Percentiles rank a stretch among this genome's conserved stretches.
Evolutionary conservation across 768 basidiomycete genomes (phyloP).

Genomic region (Saitozyma sp.): DNA sequence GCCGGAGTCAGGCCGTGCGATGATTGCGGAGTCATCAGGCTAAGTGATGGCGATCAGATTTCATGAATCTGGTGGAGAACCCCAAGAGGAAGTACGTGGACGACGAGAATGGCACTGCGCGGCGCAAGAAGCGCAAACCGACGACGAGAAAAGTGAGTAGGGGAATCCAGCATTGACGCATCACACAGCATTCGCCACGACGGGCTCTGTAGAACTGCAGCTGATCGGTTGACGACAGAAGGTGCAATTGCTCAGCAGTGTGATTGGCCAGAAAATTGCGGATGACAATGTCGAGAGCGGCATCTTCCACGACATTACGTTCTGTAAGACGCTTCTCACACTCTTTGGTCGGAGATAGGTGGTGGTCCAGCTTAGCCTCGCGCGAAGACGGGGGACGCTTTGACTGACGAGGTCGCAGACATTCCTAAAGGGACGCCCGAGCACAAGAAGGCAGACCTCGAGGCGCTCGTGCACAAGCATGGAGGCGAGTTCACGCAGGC

Average conservation of each 20-base stretch:
- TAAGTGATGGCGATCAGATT: slow-evolving; percentile 22
- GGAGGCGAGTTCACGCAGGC: slow-evolving; percentile 52
- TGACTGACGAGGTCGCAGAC: slow-evolving; percentile 18
- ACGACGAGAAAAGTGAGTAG: slow-evolving; percentile 25
- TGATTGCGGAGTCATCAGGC: not conserved
- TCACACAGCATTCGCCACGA: not conserved
- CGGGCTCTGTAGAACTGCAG: too few species aligned
- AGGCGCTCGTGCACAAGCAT: slow-evolving; percentile 57
- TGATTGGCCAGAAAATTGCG: slow-evolving; percentile 65
- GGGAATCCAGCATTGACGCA: not conserved
- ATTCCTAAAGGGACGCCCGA: slow-evolving; percentile 61
- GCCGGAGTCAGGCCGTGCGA: not conserved
- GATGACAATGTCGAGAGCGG: slow-evolving; percentile 64
- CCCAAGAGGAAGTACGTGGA: slow-evolving; percentile 37
- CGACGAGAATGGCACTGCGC: slow-evolving; percentile 40
- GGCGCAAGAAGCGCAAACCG: slow-evolving; percentile 34
- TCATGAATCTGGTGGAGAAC: slow-evolving; percentile 30
- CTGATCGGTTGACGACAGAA: slow-evolving; percentile 5
- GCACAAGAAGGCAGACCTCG: slow-evolving; percentile 70
- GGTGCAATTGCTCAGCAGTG: slow-evolving; percentile 50
- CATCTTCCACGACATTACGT: slow-evolving; percentile 72
- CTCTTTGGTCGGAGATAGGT: not conserved
- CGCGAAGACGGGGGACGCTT: not conserved
- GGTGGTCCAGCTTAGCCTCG: not conserved
- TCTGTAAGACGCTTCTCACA: slow-evolving; percentile 61